These are phyloP conservation scores for Clonostachys byssicola DNA, from an alignment of 2,329 filamentous ascomycete species.

Conservation along the genomic window DNA sequence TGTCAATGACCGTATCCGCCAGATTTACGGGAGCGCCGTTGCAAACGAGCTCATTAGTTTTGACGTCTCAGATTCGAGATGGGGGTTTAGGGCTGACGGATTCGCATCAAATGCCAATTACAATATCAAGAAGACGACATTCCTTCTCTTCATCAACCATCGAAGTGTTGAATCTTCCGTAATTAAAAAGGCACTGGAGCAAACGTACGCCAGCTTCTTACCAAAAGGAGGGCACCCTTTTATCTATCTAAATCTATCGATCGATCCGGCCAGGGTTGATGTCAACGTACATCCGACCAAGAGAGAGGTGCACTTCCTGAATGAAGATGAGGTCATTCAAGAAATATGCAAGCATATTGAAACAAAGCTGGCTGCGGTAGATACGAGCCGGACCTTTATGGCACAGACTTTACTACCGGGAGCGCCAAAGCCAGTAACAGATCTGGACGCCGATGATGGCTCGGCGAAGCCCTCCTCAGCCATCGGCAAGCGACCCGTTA, in stretches of 20 bases:
- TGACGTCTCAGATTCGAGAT: conserved; percentile 65
- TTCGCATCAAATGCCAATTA: conserved; percentile 93
- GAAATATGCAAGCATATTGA: conserved; percentile 78
- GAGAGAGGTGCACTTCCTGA: conserved; percentile 92
- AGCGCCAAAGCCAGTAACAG: conserved; percentile 22
- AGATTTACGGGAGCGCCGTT: conserved; percentile 79
- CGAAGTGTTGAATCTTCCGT: conserved; percentile 85
- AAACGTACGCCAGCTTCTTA: conserved; percentile 81
- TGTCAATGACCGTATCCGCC: conserved; percentile 78
- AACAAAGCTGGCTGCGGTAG: conserved; percentile 75
- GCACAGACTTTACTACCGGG: conserved; percentile 87
- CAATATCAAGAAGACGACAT: conserved; percentile 80
- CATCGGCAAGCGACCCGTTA: conserved; percentile 29
- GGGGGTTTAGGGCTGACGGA: conserved; percentile 79
- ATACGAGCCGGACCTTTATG: conserved; percentile 90
- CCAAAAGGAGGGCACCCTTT: conserved; percentile 95
- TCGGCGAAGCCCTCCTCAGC: conserved; percentile 24
- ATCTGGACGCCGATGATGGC: conserved; percentile 15
- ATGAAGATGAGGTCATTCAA: conserved; percentile 94
- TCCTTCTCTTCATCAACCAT: conserved; percentile 95
- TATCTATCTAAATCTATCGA: conserved; percentile 85
- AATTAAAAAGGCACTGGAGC: conserved; percentile 87
- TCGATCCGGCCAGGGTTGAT: conserved; percentile 87
- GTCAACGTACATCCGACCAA: conserved; percentile 98
- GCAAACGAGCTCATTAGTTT: conserved; percentile 87